phyloP scores from a whole-genome alignment of 441 rosid genomes.

The Hura crepitans region DNA sequence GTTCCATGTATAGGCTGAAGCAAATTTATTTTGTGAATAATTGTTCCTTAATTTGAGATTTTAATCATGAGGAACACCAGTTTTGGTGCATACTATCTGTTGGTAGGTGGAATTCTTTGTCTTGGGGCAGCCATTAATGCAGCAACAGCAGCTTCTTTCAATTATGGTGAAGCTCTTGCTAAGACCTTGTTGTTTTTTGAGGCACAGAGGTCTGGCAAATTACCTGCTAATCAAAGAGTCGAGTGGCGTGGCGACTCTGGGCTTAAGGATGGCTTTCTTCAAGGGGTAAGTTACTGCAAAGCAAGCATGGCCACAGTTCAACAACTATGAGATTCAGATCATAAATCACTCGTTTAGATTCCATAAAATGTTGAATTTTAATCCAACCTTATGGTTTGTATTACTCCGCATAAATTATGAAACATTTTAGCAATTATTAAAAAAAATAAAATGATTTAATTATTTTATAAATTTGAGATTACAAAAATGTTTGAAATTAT shows the following conservation, averaged over 20 bases:
- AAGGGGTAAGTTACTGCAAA: constrained; percentile 44
- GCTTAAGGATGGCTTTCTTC: constrained; percentile 62
- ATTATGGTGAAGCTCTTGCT: constrained; percentile 66
- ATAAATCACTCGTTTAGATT: no score
- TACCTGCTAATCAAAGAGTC: constrained; percentile 50
- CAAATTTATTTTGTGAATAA: neutral
- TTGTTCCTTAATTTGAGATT: neutral
- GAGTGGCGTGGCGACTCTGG: constrained; percentile 75
- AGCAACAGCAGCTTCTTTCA: constrained; percentile 33
- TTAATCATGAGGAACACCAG: constrained; percentile 24
- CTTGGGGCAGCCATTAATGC: constrained; percentile 30
- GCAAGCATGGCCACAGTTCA: no score
- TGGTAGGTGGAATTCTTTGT: constrained; percentile 27
- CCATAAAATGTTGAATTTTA: no score
- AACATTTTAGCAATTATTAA: no score
- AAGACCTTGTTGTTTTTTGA: constrained; percentile 70
- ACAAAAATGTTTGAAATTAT: no score
- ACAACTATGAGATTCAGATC: no score
- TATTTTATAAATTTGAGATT: no score
- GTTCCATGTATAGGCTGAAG: neutral
- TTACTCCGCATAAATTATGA: no score
- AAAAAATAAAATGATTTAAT: no score
- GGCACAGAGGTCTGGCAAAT: constrained; percentile 76
- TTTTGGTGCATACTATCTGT: constrained; percentile 18
- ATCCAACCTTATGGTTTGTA: no score